phyloP scores from a whole-genome alignment of 73 alveolate species.

The Paramecium pentaurelia region DNA sequence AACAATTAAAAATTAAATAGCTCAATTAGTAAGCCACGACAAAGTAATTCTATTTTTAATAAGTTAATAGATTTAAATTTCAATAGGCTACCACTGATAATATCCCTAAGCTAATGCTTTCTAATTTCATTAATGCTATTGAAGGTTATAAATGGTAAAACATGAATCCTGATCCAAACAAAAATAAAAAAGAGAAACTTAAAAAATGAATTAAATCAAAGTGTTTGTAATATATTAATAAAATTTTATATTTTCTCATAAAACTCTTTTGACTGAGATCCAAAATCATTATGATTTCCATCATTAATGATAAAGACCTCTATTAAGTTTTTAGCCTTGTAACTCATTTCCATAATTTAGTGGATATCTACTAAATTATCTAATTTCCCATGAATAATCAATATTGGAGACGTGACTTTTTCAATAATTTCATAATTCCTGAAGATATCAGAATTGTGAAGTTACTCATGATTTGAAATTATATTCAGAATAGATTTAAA shows the following conservation, averaged over 20 bases:
- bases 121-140: not conserved
- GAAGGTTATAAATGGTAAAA: conserved; percentile 41
- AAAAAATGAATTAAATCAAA: not conserved
- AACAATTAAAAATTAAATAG: not conserved
- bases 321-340: not conserved
- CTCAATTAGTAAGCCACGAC: not conserved
- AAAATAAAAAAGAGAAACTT: not conserved
- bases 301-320: not conserved
- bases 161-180: conserved; percentile 3
- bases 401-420: conserved; percentile 53
- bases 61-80: not conserved
- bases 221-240: not conserved
- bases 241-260: not conserved
- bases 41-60: not conserved
- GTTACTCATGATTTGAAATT: not conserved
- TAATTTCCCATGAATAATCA: conserved; percentile 62
- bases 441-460: conserved; percentile 50
- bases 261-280: not conserved
- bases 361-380: conserved; percentile 47
- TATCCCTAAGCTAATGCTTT: not conserved
- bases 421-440: conserved; percentile 55
- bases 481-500: conserved; percentile 53
- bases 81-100: not conserved
- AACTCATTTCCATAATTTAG: conserved; percentile 2
- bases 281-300: not conserved